phyloP scores from a whole-genome alignment of 108 stramenopile species.

The Cyclotella distinguenda region DNA sequence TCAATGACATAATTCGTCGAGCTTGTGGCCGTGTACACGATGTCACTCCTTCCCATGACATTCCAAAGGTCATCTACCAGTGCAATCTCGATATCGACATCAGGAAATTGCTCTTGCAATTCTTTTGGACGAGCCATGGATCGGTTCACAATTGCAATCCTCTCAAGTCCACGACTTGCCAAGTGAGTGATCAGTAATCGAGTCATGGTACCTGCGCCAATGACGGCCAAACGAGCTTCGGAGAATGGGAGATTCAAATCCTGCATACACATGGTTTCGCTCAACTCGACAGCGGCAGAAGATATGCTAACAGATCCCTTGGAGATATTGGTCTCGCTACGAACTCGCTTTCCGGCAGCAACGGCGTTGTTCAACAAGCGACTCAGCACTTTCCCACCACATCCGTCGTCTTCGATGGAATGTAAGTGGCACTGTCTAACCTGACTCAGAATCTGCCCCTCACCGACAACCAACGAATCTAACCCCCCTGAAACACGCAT shows the following conservation, averaged over 20 bases:
- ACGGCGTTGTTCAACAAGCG: slow-evolving; percentile 94
- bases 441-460: slow-evolving; percentile 98
- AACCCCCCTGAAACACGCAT: slow-evolving; percentile 96
- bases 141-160: slow-evolving; percentile 95
- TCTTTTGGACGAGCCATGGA: slow-evolving; percentile 77
- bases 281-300: slow-evolving; percentile 95
- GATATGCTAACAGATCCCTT: slow-evolving; percentile 94
- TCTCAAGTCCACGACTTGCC: slow-evolving; percentile 89
- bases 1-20: slow-evolving; percentile 84
- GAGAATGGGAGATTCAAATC: slow-evolving; percentile 90
- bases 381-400: slow-evolving; percentile 94
- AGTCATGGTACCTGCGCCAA: slow-evolving; percentile 99
- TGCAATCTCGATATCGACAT: slow-evolving; percentile 90
- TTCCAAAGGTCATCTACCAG: slow-evolving; percentile 90
- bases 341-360: slow-evolving; percentile 95
- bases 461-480: slow-evolving; percentile 98
- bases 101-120: slow-evolving; percentile 88
- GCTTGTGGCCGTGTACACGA: slow-evolving; percentile 95
- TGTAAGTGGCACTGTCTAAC: slow-evolving; percentile 95
- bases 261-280: slow-evolving; percentile 67
- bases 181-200: slow-evolving; percentile 94
- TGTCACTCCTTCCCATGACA: slow-evolving; percentile 87
- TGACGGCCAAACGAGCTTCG: slow-evolving; percentile 89
- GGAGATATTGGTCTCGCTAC: slow-evolving; percentile 95
- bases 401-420: slow-evolving; percentile 94